Conservation (phyloP, 2,329 filamentous ascomycete genomes). For the Fusarium temperatum region DNA sequence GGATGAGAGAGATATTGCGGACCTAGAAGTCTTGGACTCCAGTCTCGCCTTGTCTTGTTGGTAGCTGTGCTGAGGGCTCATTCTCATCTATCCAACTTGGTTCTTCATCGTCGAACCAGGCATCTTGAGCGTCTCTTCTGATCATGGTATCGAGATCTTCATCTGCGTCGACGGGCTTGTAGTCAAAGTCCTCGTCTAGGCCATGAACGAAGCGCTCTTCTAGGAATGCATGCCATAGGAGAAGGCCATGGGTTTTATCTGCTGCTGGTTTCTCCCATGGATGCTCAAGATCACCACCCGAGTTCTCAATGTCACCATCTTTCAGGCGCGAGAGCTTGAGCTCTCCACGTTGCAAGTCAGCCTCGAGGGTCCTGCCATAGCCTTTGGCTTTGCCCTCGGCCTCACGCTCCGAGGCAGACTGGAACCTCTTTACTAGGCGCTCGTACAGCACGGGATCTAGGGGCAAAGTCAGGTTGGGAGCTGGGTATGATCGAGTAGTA, state of each 20-base stretch:
- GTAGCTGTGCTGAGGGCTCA: constrained; percentile 27
- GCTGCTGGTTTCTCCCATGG: constrained; percentile 44
- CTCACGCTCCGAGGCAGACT: constrained; percentile 76
- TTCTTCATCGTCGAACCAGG: constrained; percentile 83
- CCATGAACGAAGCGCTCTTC: constrained; percentile 78
- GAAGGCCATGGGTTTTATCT: constrained; percentile 70
- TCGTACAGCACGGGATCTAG: constrained; percentile 86
- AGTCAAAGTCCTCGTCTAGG: constrained; percentile 82
- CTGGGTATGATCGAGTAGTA: not conserved
- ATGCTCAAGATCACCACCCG: constrained; percentile 49
- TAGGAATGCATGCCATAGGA: constrained; percentile 78
- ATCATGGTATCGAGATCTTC: constrained; percentile 73
- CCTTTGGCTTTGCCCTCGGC: constrained; percentile 77
- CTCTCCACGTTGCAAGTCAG: constrained; percentile 79
- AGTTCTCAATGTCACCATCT: constrained; percentile 4
- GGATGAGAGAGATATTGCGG: not conserved
- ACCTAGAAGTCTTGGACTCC: constrained; percentile 76
- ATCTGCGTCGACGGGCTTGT: constrained; percentile 73
- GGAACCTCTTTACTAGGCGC: constrained; percentile 78
- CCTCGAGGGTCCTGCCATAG: constrained; percentile 80
- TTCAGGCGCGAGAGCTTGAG: constrained; percentile 71
- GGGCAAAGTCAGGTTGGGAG: constrained; percentile 10
- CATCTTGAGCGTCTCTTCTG: constrained; percentile 73
- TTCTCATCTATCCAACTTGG: constrained; percentile 68
- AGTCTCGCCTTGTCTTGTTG: constrained; percentile 64